A percentile compares a stretch with the other conserved stretches of the same genome.
Conservation (phyloP, 805 yeast genomes). For the Ogataea salicorniae region DNA sequence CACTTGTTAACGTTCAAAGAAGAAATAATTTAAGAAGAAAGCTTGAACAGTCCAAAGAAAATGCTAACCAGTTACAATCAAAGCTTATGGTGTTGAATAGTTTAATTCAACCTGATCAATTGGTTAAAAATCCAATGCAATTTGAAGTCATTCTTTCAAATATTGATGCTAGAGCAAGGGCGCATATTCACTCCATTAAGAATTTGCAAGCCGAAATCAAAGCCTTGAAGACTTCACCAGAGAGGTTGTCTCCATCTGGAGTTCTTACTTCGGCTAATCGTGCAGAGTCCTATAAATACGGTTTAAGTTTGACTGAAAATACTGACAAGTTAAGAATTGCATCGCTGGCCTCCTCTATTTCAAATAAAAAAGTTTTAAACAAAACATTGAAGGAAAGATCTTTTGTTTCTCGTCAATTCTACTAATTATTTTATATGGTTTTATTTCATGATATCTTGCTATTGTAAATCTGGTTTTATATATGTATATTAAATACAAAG, state of each 20-base stretch:
- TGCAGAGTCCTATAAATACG: not conserved
- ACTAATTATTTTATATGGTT: not conserved
- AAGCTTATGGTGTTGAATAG: slow-evolving; percentile 25
- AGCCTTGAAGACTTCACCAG: not conserved
- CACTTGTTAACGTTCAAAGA: slow-evolving; percentile 16
- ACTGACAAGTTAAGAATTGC: slow-evolving; percentile 10
- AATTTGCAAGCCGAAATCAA: slow-evolving; percentile 14
- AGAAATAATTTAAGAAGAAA: slow-evolving; percentile 15
- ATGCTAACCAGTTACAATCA: slow-evolving; percentile 19
- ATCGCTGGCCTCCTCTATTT: slow-evolving; percentile 7
- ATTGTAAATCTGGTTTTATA: too few relatives aligned
- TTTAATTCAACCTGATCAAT: slow-evolving; percentile 24
- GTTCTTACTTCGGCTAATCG: not conserved
- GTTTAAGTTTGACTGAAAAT: not conserved
- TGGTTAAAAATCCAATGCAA: slow-evolving; percentile 23
- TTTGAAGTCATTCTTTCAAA: slow-evolving; percentile 26
- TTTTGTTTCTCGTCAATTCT: slow-evolving; percentile 1
- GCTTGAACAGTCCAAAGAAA: slow-evolving; percentile 5
- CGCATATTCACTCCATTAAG: slow-evolving; percentile 13
- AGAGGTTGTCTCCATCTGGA: not conserved
- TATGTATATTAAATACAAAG: too few relatives aligned
- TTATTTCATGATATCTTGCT: too few relatives aligned
- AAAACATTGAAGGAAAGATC: slow-evolving; percentile 5
- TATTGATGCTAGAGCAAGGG: slow-evolving; percentile 22
- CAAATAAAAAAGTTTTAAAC: slow-evolving; percentile 11